Percentiles rank a stretch among this genome's conserved stretches.
Evolutionary conservation across 1,139 yeast species (phyloP).

Genomic region (Suhomyces taliae): DNA sequence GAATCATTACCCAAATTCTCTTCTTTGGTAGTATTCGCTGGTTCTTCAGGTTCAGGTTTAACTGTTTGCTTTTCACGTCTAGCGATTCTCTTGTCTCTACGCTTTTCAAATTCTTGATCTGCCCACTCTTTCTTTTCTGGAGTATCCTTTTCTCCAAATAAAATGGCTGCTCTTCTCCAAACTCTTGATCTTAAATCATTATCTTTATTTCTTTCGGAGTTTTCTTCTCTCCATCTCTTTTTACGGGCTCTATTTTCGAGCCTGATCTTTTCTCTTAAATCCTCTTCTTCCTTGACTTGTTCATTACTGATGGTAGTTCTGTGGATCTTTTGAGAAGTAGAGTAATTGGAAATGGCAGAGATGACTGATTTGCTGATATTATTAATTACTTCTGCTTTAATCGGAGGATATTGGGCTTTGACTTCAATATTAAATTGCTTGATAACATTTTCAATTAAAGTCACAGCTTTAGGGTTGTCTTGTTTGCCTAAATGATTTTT

Average conservation of each 20-base stretch:
- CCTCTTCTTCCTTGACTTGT: conserved; percentile 33
- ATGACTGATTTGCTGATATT: conserved; percentile 33
- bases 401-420: conserved; percentile 5
- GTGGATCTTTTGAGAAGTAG: conserved; percentile 19
- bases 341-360: conserved; percentile 29
- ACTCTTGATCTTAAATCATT: conserved; percentile 82
- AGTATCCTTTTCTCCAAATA: conserved; percentile 64
- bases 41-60: conserved; percentile 8
- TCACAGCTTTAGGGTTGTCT: conserved; percentile 20
- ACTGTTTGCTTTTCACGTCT: conserved; percentile 21
- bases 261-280: conserved; percentile 57
- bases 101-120: conserved; percentile 64
- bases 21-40: background rate
- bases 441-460: conserved; percentile 28
- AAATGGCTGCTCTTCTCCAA: conserved; percentile 62
- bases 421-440: conserved; percentile 19
- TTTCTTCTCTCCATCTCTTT: conserved; percentile 86
- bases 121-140: conserved; percentile 69
- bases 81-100: conserved; percentile 60
- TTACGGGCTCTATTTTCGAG: conserved; percentile 82
- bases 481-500: conserved; percentile 31
- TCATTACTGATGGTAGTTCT: conserved; percentile 20
- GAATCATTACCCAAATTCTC: conserved; percentile 19
- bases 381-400: conserved; percentile 23
- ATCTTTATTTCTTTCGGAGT: conserved; percentile 79